Evolutionary conservation across 768 basidiomycete genomes (phyloP).

Genomic region (Hygrophoropsis aurantiaca): DNA sequence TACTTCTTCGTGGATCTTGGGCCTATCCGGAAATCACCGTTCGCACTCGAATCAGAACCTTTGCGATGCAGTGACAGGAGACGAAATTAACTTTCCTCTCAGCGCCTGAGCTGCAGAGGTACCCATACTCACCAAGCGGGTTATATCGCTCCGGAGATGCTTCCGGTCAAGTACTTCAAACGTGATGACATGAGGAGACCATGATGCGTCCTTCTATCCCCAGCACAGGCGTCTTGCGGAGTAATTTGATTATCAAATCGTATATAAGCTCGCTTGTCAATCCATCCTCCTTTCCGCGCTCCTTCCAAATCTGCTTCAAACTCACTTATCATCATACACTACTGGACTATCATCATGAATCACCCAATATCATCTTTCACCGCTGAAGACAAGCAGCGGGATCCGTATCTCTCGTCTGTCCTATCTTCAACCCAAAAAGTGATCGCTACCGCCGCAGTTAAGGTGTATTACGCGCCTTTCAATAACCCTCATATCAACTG

Average conservation of each 20-base stretch:
- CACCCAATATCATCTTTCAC: constrained; percentile 34
- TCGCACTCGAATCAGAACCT: background rate
- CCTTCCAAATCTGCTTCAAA: constrained; percentile 13
- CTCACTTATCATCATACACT: constrained; percentile 5
- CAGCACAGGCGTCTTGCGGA: constrained; percentile 19
- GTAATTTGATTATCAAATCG: constrained; percentile 23
- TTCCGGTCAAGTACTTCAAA: constrained; percentile 28
- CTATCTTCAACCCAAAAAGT: constrained; percentile 44
- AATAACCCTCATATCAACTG: constrained; percentile 47
- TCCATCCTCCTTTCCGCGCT: constrained; percentile 10
- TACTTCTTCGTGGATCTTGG: too few relatives aligned
- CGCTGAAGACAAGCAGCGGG: constrained; percentile 36
- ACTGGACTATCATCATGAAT: constrained; percentile 22
- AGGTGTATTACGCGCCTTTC: constrained; percentile 63
- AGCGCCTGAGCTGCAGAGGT: constrained; percentile 7
- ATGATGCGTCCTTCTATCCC: constrained; percentile 30
- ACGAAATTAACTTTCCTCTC: too few relatives aligned
- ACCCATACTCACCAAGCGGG: constrained; percentile 23
- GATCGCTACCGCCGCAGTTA: constrained; percentile 53
- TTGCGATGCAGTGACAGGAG: background rate
- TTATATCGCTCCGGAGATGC: constrained; percentile 26
- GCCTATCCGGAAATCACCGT: background rate
- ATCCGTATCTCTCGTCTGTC: constrained; percentile 38
- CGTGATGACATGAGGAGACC: constrained; percentile 31
- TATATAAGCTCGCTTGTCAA: constrained; percentile 29